Percentiles rank a stretch among this genome's conserved stretches.
phyloP scores from a whole-genome alignment of 768 basidiomycete genomes.

The Boletus rubroflammeus region DNA sequence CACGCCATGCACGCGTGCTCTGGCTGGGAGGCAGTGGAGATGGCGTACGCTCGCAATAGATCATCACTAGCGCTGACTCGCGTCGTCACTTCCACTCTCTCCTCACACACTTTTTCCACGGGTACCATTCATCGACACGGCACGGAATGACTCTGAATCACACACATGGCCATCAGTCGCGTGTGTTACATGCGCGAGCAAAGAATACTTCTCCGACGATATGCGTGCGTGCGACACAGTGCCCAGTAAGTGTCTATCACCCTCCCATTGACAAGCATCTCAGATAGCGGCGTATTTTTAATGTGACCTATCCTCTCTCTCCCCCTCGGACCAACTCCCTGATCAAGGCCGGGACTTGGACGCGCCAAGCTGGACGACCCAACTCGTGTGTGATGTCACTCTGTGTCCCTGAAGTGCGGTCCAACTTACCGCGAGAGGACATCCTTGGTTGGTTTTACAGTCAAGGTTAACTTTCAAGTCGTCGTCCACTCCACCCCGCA shows the following conservation, averaged over 20 bases:
- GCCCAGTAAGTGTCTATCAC: not conserved
- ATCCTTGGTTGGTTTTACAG: not conserved
- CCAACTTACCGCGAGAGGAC: not conserved
- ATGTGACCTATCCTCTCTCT: no score
- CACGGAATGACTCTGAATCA: not conserved
- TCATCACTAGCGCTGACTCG: not conserved
- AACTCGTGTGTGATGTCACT: not conserved
- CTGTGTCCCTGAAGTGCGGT: not conserved
- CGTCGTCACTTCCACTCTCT: not conserved
- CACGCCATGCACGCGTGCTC: not conserved
- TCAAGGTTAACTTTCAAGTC: not conserved
- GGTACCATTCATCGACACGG: not conserved
- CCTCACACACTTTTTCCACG: not conserved
- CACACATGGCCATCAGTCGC: not conserved
- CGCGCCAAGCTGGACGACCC: not conserved
- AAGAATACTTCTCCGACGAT: not conserved
- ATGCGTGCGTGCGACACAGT: not conserved
- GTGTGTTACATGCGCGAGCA: not conserved
- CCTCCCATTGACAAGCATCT: not conserved
- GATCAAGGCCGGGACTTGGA: not conserved
- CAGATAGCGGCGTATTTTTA: not conserved
- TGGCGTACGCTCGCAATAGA: not conserved
- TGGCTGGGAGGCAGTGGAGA: not conserved
- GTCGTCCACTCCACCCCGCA: not conserved
- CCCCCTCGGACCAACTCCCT: not conserved